Evolutionary conservation across 2,329 filamentous ascomycete genomes (phyloP), one percentile per base, ranked within the genome.

Genomic region (Zopfia rhizophila): DNA sequence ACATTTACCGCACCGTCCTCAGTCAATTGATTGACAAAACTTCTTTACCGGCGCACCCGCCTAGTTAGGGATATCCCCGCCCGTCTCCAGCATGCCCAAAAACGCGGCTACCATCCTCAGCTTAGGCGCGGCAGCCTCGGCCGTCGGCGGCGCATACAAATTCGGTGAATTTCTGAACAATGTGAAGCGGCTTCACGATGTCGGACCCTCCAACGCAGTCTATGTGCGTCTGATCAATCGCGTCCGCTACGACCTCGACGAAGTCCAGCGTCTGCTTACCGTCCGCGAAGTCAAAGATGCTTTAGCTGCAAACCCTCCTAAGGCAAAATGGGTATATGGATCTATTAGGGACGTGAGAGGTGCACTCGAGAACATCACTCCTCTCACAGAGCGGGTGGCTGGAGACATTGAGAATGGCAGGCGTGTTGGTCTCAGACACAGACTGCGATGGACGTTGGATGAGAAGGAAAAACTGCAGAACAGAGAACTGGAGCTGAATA

Each of bases 401-500:
- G 47, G 59, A 21, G 70, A 72, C 41, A 45, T 68, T 33, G 61
- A 70, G 18, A 61, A 60, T 7, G 69, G 70, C 18, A 62, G 65
- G 31, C 56, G 68, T n/a, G 52, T 73, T 22, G 68, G 69, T n/a
- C 36, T 72, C 18, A 53, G 66, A 30, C 66, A 71, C 53, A 61
- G 70, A 21, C 48, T 73, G 23, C 63, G 65, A 56, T 73, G 70
- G 70, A 58, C 72, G 35, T 46, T 73, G 47, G 69, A 68, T 61
- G 68, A 72, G 51, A 66, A 69, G 59, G 68, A 72, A 55, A 73
- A 72, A 60, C 53, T 72, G 47, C 62, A 69, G 53, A 67, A 68
- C 50, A 37, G 66, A 7, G 63, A 68, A 53, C 67, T 70, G 61
- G 70, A 73, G 55, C 48, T 73, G 21, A 48, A 44, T 27, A 51